phyloP scores from a whole-genome alignment of 1,284 basidiomycete species.

The Pseudozyma thailandica region DNA sequence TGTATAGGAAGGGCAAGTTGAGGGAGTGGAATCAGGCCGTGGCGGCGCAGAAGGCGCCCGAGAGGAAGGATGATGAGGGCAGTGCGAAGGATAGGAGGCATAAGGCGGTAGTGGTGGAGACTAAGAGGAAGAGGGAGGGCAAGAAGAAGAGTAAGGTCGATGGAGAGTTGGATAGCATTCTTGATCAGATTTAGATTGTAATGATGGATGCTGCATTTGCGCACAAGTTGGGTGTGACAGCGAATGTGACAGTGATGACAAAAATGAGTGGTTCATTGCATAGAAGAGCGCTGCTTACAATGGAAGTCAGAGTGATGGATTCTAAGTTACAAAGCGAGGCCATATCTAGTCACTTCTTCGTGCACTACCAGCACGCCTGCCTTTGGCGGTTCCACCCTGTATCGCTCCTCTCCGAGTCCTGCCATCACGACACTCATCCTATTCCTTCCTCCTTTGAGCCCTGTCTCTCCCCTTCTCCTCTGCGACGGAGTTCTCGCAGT shows the following conservation, averaged over 20 bases:
- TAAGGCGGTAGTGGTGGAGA: slow-evolving; percentile 22
- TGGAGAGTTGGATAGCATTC: slow-evolving; percentile 46
- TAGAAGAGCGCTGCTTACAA: neutral
- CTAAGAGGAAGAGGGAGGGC: slow-evolving; percentile 12
- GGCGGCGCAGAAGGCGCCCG: slow-evolving; percentile 6
- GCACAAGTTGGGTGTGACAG: too few relatives aligned
- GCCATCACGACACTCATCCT: slow-evolving; percentile 10
- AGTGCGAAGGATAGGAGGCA: neutral
- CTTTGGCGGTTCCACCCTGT: slow-evolving; percentile 6
- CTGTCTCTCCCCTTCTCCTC: slow-evolving; percentile 10
- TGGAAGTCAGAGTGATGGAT: neutral
- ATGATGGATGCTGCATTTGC: neutral
- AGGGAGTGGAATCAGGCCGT: slow-evolving; percentile 54
- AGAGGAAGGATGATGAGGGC: neutral
- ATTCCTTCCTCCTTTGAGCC: neutral
- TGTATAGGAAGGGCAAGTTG: slow-evolving; percentile 53
- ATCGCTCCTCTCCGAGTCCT: neutral
- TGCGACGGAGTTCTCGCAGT: slow-evolving; percentile 26
- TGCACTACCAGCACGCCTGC: slow-evolving; percentile 13
- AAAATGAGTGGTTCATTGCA: too few relatives aligned
- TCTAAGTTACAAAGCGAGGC: slow-evolving; percentile 12
- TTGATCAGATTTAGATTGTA: slow-evolving; percentile 30
- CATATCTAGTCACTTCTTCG: slow-evolving; percentile 5
- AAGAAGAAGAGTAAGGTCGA: slow-evolving; percentile 39
- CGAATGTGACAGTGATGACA: too few relatives aligned